Conservation (phyloP, 164 flowering plant genomes). For the Protea cynaroides region DNA sequence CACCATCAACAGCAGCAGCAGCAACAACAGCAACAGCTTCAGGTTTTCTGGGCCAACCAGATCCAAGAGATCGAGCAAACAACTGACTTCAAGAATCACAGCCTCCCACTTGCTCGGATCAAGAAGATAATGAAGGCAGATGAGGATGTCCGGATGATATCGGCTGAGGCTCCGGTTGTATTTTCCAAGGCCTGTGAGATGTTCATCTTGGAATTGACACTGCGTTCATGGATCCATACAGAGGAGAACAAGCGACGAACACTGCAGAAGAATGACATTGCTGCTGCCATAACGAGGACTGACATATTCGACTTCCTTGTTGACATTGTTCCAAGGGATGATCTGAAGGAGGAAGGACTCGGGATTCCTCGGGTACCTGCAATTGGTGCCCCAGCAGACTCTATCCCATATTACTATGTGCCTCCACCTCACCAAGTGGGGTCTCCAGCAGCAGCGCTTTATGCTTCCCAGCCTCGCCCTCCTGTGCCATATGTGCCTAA, state of each 20-base stretch:
- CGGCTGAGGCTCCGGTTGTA: conserved; percentile 21
- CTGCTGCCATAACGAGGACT: conserved; percentile 19
- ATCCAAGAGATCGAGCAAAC: conserved; percentile 20
- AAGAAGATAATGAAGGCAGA: conserved; percentile 25
- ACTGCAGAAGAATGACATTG: conserved; percentile 23
- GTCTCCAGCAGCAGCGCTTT: conserved; percentile 7
- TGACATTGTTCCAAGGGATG: conserved; percentile 22
- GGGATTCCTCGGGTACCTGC: conserved; percentile 15
- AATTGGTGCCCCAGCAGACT: conserved; percentile 11
- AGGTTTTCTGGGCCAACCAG: conserved; percentile 19
- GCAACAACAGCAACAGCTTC: conserved; percentile 20
- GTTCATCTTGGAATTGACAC: conserved; percentile 19
- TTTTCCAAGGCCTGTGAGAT: conserved; percentile 22
- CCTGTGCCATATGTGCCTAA: conserved; percentile 5
- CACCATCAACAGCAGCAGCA: conserved; percentile 24
- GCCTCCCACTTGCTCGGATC: conserved; percentile 21
- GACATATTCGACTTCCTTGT: conserved; percentile 23
- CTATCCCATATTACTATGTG: conserved; percentile 15
- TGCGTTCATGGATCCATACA: conserved; percentile 22
- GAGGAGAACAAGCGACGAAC: conserved; percentile 24
- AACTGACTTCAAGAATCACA: conserved; percentile 20
- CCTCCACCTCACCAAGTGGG: conserved; percentile 5
- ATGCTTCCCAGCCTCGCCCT: conserved; percentile 7
- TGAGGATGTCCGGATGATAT: conserved; percentile 22
- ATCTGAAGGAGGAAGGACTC: conserved; percentile 19